phyloP scores from a whole-genome alignment of 805 yeast species.

The Ogataea corticis region DNA sequence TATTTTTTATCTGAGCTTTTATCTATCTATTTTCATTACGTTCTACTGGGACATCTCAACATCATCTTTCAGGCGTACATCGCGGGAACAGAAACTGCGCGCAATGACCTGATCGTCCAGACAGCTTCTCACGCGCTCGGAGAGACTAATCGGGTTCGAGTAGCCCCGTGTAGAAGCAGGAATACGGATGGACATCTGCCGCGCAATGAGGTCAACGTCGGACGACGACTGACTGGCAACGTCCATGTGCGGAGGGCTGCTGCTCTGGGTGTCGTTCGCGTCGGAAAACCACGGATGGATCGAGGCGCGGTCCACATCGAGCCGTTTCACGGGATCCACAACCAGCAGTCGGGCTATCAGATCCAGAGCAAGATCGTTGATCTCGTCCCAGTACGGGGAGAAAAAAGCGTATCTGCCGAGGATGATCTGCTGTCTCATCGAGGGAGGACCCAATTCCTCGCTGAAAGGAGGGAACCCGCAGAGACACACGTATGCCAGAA shows the following conservation, averaged over 20 bases:
- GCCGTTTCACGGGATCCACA: conserved; percentile 48
- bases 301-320: conserved; percentile 40
- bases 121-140: conserved; percentile 27
- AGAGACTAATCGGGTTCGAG: conserved; percentile 30
- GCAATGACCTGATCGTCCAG: conserved; percentile 27
- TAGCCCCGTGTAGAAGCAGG: conserved; percentile 27
- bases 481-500: conserved; percentile 70
- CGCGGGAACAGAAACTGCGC: conserved; percentile 11
- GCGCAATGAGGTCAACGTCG: conserved; percentile 5
- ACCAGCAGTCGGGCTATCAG: conserved; percentile 61
- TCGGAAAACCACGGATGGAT: conserved; percentile 46
- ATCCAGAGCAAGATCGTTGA: conserved; percentile 64
- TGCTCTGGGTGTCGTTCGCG: background rate
- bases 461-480: conserved; percentile 88
- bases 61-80: conserved; percentile 5
- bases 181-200: conserved; percentile 20
- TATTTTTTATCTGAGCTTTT: too few species aligned
- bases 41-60: conserved; percentile 9
- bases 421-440: conserved; percentile 72
- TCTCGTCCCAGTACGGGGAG: conserved; percentile 78
- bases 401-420: conserved; percentile 70
- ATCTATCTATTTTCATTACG: too few species aligned
- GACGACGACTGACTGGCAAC: background rate
- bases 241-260: conserved; percentile 1
- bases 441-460: conserved; percentile 78